Base-by-base conservation (phyloP, 1,284 basidiomycete species). In the Marasmius fiardii region DNA sequence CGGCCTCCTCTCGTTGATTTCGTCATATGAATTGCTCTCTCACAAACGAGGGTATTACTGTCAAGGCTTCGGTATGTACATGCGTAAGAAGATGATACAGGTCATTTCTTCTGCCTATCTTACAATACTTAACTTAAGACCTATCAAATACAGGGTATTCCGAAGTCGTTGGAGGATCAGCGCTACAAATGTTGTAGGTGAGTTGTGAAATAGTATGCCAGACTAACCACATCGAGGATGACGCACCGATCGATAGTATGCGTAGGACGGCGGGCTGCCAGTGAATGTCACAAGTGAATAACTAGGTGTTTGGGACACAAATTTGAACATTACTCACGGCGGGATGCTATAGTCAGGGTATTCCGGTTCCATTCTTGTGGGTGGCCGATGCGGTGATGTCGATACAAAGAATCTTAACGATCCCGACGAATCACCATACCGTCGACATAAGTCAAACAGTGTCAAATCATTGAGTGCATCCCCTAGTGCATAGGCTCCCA, bases 321-420 rank as follows among this genome's bases (percentile, higher is more conserved):
- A 14, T 20, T 33, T 12, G 16, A 33, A n/a, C 37, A 21, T 5
- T 24, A 43, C 57, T 18, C 48, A 53, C 57, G 37, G 41, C 12
- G 53, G 43, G 48, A 55, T 49, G 18, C 31, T 48, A 26, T 55
- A 52, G 16, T 57, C 56, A 10, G 57, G 57, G 39, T 58, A 58
- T 35, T 58, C 57, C 21, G 57, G 57, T 33, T 57, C 59, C 43
- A 52, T 56, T 50, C 50, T 56, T 31, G 52, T 57, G n/a, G 64
- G 62, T 21, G 74, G 74, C 39, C 72, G 67, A 60, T 77, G 71
- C 28, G 74, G 74, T 12, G 69, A 71, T 0, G 74, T 73, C 11
- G 77, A 78, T 37, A 89, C 85, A 56, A 90, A 78, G 61, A 92
- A 84, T 67, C 89, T 90, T 50, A 92, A 77, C 2, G 79, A 81